A percentile compares a stretch with the other conserved stretches of the same genome.
Conservation (phyloP, 257 asterid genomes). For the Thymus quinquecostatus region DNA sequence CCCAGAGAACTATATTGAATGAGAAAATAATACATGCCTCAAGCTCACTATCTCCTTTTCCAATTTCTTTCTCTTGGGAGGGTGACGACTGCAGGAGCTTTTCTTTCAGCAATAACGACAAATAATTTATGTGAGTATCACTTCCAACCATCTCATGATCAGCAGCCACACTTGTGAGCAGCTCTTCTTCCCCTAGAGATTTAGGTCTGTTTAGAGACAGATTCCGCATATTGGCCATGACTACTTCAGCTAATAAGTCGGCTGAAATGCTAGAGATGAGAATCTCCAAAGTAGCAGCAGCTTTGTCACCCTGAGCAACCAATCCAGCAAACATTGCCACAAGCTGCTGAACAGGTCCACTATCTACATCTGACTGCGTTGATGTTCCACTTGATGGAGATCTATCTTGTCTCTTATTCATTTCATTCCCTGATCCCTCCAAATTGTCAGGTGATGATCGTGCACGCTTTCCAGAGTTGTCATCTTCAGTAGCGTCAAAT, state of each 20-base stretch:
- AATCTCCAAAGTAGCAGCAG: constrained; percentile 77
- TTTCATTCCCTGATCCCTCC: constrained; percentile 53
- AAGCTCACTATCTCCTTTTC: constrained; percentile 45
- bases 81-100: constrained; percentile 52
- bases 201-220: constrained; percentile 63
- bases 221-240: constrained; percentile 80
- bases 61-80: constrained; percentile 41
- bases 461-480: constrained; percentile 71
- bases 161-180: constrained; percentile 38
- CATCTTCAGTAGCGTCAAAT: constrained; percentile 54
- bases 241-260: constrained; percentile 95
- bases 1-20: constrained; percentile 18
- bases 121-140: constrained; percentile 63
- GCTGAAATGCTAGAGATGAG: constrained; percentile 95
- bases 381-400: constrained; percentile 46
- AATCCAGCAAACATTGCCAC: constrained; percentile 91
- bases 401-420: constrained; percentile 44
- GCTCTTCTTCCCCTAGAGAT: constrained; percentile 62
- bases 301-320: constrained; percentile 98
- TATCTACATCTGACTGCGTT: constrained; percentile 56
- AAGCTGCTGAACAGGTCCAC: constrained; percentile 92
- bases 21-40: constrained; percentile 56
- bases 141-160: constrained; percentile 46
- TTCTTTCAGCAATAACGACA: constrained; percentile 62
- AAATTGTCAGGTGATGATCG: constrained; percentile 45